Evolutionary conservation across 2,329 filamentous ascomycete genomes (phyloP).

Genomic region (Pseudogymnoascus sp.): DNA sequence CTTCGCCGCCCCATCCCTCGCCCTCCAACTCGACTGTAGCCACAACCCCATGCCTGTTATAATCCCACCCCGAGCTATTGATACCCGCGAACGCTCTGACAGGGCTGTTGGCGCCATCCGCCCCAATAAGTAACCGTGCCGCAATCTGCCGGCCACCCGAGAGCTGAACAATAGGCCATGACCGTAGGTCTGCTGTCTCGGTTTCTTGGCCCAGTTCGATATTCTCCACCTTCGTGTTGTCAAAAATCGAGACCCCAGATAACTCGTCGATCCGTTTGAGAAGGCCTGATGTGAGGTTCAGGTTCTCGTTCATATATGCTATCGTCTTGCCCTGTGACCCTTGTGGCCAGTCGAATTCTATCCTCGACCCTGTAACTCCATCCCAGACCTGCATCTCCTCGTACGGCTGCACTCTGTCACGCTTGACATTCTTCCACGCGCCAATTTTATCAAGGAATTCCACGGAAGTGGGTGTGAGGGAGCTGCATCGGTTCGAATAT

Average conservation of each 20-base stretch:
- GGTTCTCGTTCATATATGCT: conserved; percentile 95
- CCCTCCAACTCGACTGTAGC: conserved; percentile 73
- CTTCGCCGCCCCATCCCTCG: conserved; percentile 46
- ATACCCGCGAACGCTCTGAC: conserved; percentile 88
- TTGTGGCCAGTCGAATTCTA: conserved; percentile 75
- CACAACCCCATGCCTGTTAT: conserved; percentile 82
- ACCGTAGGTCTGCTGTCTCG: conserved; percentile 66
- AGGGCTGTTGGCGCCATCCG: conserved; percentile 90
- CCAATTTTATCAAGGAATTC: conserved; percentile 76
- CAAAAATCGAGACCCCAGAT: conserved; percentile 63
- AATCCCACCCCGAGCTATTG: conserved; percentile 84
- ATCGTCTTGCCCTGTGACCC: conserved; percentile 55
- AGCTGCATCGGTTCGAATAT: conserved; percentile 94
- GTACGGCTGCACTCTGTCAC: conserved; percentile 73
- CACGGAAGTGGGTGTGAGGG: conserved; percentile 83
- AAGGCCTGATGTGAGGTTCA: conserved; percentile 77
- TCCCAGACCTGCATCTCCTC: conserved; percentile 99
- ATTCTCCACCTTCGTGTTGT: conserved; percentile 69
- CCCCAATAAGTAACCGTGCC: conserved; percentile 81
- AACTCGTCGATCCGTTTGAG: conserved; percentile 65
- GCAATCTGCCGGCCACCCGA: conserved; percentile 58
- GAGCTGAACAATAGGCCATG: conserved; percentile 81
- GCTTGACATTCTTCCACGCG: conserved; percentile 72
- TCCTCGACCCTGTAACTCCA: conserved; percentile 76
- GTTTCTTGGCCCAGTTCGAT: conserved; percentile 68